Conservation (phyloP, 1,139 yeast genomes). For the Yamadazyma blattariae region DNA sequence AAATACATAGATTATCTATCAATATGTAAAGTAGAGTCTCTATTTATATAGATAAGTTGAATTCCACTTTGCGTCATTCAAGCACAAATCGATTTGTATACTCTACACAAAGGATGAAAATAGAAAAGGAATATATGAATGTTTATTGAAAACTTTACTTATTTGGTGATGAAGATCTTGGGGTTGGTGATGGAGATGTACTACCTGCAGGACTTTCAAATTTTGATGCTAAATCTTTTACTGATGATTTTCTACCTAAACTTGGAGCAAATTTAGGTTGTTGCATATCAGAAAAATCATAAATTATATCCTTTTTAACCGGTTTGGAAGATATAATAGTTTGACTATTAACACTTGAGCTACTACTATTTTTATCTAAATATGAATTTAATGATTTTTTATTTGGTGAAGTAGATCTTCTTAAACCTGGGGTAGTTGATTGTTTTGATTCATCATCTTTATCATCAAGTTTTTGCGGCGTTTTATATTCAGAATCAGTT, state of each 20-base stretch:
- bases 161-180: slow-evolving; percentile 8
- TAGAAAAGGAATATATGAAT: too few species aligned
- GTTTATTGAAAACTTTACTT: too few species aligned
- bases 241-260: slow-evolving; percentile 32
- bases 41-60: too few species aligned
- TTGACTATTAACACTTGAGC: not conserved
- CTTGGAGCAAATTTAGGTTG: slow-evolving; percentile 31
- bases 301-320: slow-evolving; percentile 25
- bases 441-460: slow-evolving; percentile 13
- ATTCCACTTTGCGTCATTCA: too few species aligned
- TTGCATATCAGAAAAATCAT: slow-evolving; percentile 20
- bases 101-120: too few species aligned
- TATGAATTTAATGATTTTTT: slow-evolving; percentile 32
- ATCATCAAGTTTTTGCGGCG: not conserved
- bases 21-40: too few species aligned
- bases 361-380: slow-evolving; percentile 16
- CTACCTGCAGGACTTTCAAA: slow-evolving; percentile 22
- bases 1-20: too few species aligned
- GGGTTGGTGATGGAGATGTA: slow-evolving; percentile 9
- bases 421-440: slow-evolving; percentile 24
- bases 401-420: slow-evolving; percentile 39
- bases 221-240: slow-evolving; percentile 31
- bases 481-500: not conserved
- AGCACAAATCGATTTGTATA: too few species aligned
- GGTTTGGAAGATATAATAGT: slow-evolving; percentile 28